These are phyloP conservation scores for Endocladia muricata DNA, from an alignment of 31 red algal genomes.

Conservation along the genomic window DNA sequence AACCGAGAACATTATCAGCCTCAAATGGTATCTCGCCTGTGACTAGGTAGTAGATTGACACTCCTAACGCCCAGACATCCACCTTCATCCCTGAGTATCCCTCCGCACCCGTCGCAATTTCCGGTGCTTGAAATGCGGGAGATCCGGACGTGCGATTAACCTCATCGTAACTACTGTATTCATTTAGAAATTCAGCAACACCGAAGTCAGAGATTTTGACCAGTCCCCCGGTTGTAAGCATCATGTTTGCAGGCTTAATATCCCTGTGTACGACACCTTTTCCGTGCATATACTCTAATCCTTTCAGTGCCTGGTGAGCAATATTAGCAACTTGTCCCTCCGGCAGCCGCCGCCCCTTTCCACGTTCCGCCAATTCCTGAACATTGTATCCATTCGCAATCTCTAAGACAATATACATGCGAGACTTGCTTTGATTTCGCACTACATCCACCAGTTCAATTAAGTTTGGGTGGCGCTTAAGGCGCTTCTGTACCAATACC, in stretches of 20 bases:
- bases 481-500: conserved; percentile 71
- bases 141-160: conserved; percentile 87
- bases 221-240: conserved; percentile 75
- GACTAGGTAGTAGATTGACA: conserved; percentile 84
- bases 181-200: conserved; percentile 93
- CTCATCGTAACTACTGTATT: conserved; percentile 72
- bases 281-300: conserved; percentile 85
- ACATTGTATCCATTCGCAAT: conserved; percentile 91
- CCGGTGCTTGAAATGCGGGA: conserved; percentile 97
- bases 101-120: conserved; percentile 85
- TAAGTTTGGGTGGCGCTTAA: conserved; percentile 92
- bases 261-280: conserved; percentile 93
- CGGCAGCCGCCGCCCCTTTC: conserved; percentile 27
- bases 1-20: conserved; percentile 67
- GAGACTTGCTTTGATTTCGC: conserved; percentile 29
- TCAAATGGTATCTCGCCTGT: conserved; percentile 89
- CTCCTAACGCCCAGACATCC: conserved; percentile 97
- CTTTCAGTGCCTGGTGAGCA: conserved; percentile 66
- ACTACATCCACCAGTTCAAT: conserved; percentile 93
- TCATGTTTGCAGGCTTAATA: conserved; percentile 94
- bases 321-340: conserved; percentile 48
- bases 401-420: conserved; percentile 92
- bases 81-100: conserved; percentile 90
- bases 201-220: conserved; percentile 96
- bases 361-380: conserved; percentile 71